Conservation (phyloP, 2,329 filamentous ascomycete species). For the Hymenoscyphus salicellus region DNA sequence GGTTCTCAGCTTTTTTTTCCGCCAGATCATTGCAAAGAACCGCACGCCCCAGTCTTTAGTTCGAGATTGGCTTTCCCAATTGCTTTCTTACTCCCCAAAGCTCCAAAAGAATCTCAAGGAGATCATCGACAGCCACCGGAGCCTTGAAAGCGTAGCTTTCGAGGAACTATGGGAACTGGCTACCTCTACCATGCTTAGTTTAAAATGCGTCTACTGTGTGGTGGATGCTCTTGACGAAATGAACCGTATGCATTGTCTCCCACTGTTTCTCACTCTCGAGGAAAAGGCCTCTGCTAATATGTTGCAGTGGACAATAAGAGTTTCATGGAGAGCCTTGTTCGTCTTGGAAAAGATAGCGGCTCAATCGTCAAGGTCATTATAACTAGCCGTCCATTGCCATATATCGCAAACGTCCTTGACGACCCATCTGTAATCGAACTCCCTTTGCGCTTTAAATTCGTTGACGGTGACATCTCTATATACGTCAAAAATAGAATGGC, state of each 20-base stretch:
- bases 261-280: too few relatives aligned
- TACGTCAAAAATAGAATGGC: conserved; percentile 19
- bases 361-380: conserved; percentile 42
- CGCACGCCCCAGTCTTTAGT: conserved; percentile 28
- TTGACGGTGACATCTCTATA: conserved; percentile 39
- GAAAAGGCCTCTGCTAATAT: too few relatives aligned
- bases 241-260: conserved; percentile 32
- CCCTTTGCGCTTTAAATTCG: conserved; percentile 37
- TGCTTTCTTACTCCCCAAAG: conserved; percentile 29
- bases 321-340: conserved; percentile 15
- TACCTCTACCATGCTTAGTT: neutral
- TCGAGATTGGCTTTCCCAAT: conserved; percentile 35
- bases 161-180: conserved; percentile 1
- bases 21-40: conserved; percentile 37
- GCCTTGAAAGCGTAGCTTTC: neutral
- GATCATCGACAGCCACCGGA: neutral
- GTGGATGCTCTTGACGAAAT: conserved; percentile 47
- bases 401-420: conserved; percentile 37
- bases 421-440: conserved; percentile 33
- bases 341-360: conserved; percentile 33
- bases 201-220: conserved; percentile 36
- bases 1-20: conserved; percentile 39
- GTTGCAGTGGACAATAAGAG: conserved; percentile 19
- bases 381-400: conserved; percentile 42
- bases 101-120: conserved; percentile 9